These are phyloP conservation scores for Prunella vulgaris DNA, from an alignment of 257 asterid species.

Conservation along the genomic window DNA sequence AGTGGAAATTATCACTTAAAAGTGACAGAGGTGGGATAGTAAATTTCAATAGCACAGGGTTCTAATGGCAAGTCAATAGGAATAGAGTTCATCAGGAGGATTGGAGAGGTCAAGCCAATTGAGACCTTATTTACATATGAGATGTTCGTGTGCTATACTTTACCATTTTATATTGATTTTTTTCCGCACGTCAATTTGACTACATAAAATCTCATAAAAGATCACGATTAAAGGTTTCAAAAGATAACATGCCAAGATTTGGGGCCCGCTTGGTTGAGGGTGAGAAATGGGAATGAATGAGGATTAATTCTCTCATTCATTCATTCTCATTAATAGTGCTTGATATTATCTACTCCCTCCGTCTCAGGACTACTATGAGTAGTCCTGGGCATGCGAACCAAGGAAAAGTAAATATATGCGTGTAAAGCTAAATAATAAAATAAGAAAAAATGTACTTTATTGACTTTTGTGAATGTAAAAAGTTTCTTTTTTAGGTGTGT, in stretches of 20 bases:
- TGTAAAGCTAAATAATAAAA: too few species aligned
- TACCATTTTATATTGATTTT: neutral
- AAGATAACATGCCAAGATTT: slow-evolving; percentile 6
- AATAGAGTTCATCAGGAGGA: neutral
- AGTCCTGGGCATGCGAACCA: too few species aligned
- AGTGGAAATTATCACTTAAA: neutral
- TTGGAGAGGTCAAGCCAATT: slow-evolving; percentile 1
- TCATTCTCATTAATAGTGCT: too few species aligned
- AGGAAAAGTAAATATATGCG: too few species aligned
- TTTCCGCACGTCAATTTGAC: neutral
- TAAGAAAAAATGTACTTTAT: too few species aligned
- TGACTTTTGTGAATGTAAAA: too few species aligned
- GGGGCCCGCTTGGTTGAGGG: too few species aligned
- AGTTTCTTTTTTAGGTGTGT: too few species aligned
- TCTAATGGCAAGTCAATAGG: neutral
- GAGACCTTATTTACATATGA: slow-evolving; percentile 1
- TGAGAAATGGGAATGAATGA: too few species aligned
- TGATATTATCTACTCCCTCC: too few species aligned
- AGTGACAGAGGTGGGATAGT: neutral
- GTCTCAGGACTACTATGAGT: too few species aligned
- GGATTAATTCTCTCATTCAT: too few species aligned
- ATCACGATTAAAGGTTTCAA: neutral
- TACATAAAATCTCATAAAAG: slow-evolving; percentile 1
- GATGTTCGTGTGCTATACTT: neutral
- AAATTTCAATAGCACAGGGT: slow-evolving; percentile 13